Evolutionary conservation across 345 rosid species (phyloP), one percentile per base, ranked within the genome.

Genomic region (Garcia nutans): DNA sequence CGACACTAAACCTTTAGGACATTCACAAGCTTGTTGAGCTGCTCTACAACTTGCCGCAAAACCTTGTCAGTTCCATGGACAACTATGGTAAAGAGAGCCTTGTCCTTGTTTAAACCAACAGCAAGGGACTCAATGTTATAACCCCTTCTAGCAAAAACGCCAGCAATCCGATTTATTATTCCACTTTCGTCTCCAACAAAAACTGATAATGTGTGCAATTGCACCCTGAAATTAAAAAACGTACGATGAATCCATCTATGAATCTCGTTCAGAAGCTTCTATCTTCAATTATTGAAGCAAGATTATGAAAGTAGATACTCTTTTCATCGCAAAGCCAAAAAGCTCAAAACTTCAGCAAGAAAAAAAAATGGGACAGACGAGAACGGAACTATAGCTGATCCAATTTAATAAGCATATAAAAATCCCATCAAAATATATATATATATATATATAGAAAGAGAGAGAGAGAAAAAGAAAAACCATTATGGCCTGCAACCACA

Each of bases 111-210:
- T 23, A 94, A 81, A 68, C 99, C 97, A 73, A 95, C 97, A 60
- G 97, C 99, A 23, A 94, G 97, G 41, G 97, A 90, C 87, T 94
- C 99, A 4, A 93, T 95, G 82, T 93, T 95, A 80, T 90, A 95
- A 23, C 97, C 99, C 73, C 97, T 87, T 81, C 97, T 89, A 2
- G 97, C 95, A 82, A 95, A 95, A 2, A 95, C 97, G 58, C 97
- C 98, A 0, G 99, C 97, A 55, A 95, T 95, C 84, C 97, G 84
- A 57, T 95, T 93, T 82, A 95, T 92, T 84, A 95, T 95, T 69
- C 99, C 99, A 77, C 95, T 91, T 78, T 94, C 98, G 71, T 95
- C 97, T 44, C 99, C 99, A 50, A 95, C 97, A 78, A 92, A 92
- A n/a, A 95, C 97, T 1, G 99, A 95, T 44, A 95, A 87, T 0